Percentiles rank a stretch among this genome's conserved stretches.
Evolutionary conservation across 2,329 filamentous ascomycete species (phyloP).

Genomic region (Stachybotrys chartarum): DNA sequence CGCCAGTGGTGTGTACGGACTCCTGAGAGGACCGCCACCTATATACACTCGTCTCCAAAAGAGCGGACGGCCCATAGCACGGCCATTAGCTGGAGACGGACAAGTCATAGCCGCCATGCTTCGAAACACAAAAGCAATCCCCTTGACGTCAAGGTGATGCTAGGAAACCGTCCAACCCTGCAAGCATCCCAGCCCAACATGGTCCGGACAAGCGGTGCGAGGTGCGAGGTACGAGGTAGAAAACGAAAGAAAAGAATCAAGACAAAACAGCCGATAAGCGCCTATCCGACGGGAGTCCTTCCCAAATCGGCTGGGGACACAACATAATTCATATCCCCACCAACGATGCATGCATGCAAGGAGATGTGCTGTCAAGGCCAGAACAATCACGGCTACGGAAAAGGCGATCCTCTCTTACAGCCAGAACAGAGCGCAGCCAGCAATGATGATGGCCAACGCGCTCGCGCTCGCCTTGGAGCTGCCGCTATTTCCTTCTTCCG

Average conservation of each 20-base stretch:
- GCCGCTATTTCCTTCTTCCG: slow-evolving; percentile 17
- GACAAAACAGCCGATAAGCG: not conserved
- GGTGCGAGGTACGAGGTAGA: not conserved
- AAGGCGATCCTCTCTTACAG: slow-evolving; percentile 13
- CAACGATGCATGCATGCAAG: not conserved
- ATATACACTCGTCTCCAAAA: not conserved
- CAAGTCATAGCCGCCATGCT: not conserved
- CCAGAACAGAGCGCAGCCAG: slow-evolving; percentile 26
- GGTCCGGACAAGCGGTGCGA: too few relatives aligned
- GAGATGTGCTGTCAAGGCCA: not conserved
- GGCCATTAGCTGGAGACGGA: not conserved
- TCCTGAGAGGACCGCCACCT: not conserved
- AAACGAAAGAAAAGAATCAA: not conserved
- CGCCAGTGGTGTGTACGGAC: not conserved
- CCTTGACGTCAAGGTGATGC: too few relatives aligned
- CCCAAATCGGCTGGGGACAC: not conserved
- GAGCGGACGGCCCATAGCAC: not conserved
- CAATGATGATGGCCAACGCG: slow-evolving; percentile 29
- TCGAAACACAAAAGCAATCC: not conserved
- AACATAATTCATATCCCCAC: not conserved
- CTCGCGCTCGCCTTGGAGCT: slow-evolving; percentile 25
- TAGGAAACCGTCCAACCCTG: too few relatives aligned
- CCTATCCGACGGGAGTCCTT: not conserved
- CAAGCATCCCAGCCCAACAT: too few relatives aligned
- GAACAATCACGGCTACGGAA: not conserved